Base-by-base conservation (phyloP, 495 filamentous ascomycete species). In the Thermothielavioides terrestris region DNA sequence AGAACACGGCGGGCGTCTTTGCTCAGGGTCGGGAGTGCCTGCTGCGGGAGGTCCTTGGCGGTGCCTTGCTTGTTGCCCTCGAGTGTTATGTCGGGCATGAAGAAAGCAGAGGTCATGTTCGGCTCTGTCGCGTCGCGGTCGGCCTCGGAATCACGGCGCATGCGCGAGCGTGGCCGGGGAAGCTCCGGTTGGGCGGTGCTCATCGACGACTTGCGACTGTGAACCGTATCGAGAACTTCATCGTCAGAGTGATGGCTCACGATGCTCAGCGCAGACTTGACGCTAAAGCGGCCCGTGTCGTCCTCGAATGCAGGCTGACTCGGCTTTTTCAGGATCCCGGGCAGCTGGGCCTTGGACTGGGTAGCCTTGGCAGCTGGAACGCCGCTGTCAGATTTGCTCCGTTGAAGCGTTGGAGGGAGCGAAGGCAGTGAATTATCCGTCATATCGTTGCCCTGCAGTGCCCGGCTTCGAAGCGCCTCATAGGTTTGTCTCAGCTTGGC, bases 101-200 rank as follows among this genome's bases (percentile, higher is more conserved):
- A 74, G 63, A 89, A 87, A 10, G 83, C 86, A n/a, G 86, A 90
- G 1, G 87, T 90, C 82, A 88, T 83, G 47, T 85, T 81, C 11
- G 81, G 77, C 41, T 68, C 61, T 30, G 55, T 63, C 25, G 56
- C 58, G 10, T 58, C 50, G 28, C 48, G 65, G 22, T 34, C 57
- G 10, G 54, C 59, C 14, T 65, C 68, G 7, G 64, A 66, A 48
- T 63, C 61, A 47, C 64, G 63, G 17, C 62, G 58, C 6, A 61
- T 48, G 14, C 59, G 58, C 21, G 64, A 63, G 11, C 54, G 54
- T 6, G 59, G 38, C 7, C 56, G 61, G 22, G 55, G 15, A 14
- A 25, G 42, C 28, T 50, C 60, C 17, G n/a, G 38, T 45, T 47
- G 55, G 40, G 25, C 52, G 34, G 45, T 50, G 45, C 50, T 36